Evolutionary conservation across 805 yeast species (phyloP).

Genomic region (Suhomyces sp.): DNA sequence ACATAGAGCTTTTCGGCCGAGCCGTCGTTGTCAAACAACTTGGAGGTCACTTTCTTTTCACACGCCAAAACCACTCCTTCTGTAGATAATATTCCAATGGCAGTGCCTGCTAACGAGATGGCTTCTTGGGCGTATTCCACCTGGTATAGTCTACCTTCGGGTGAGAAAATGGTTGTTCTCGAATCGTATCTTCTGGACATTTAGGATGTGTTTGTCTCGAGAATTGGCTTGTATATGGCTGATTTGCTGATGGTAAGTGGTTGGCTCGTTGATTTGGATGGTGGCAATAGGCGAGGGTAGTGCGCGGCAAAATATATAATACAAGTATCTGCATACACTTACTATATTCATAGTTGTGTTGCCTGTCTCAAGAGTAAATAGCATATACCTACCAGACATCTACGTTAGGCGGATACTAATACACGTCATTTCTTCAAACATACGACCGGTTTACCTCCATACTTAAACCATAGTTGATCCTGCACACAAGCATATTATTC

Average conservation of each 20-base stretch:
- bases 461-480: no score
- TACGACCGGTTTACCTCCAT: no score
- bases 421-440: no score
- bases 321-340: no score
- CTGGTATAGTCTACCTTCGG: constrained; percentile 97
- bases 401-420: no score
- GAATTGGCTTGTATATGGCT: background rate
- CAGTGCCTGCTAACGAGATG: constrained; percentile 78
- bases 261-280: background rate
- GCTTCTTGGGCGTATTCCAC: constrained; percentile 96
- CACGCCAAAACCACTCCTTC: constrained; percentile 96
- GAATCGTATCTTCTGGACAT: constrained; percentile 98
- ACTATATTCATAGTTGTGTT: no score
- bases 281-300: constrained; percentile 1
- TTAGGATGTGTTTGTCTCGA: background rate
- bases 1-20: constrained; percentile 89
- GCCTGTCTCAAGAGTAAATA: no score
- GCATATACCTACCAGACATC: no score
- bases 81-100: constrained; percentile 69
- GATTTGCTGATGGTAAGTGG: background rate
- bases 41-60: constrained; percentile 91
- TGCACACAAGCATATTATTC: background rate
- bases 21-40: constrained; percentile 89
- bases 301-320: no score
- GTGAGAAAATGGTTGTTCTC: constrained; percentile 97